These are phyloP conservation scores for Saccharomycopsis selenospora DNA, from an alignment of 805 yeast genomes.

Conservation along the genomic window DNA sequence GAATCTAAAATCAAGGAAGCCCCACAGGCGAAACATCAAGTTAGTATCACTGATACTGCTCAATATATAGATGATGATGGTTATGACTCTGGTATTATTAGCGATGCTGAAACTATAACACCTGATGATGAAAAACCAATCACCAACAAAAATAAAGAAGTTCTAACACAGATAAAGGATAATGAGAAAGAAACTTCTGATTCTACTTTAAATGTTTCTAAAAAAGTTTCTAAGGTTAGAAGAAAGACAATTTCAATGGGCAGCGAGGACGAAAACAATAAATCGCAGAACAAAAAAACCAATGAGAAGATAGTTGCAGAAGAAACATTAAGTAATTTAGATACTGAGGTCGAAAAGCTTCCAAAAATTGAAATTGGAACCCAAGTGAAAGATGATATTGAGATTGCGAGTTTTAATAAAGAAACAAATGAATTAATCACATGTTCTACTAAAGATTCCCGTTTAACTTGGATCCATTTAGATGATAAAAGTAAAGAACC, in stretches of 20 bases:
- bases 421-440: not conserved
- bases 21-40: conserved; percentile 8
- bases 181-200: not conserved
- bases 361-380: conserved; percentile 1
- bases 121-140: not conserved
- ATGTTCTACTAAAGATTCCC: not conserved
- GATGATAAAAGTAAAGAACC: not conserved
- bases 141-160: conserved; percentile 4
- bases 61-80: not conserved
- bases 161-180: not conserved
- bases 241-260: not conserved
- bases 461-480: not conserved
- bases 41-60: not conserved
- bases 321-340: not conserved
- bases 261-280: not conserved
- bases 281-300: not conserved
- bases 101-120: conserved; percentile 15
- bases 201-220: too few species aligned
- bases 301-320: not conserved
- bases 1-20: conserved; percentile 13
- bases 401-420: not conserved
- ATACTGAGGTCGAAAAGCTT: not conserved
- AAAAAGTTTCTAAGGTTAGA: too few species aligned
- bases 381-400: not conserved
- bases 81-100: conserved; percentile 3